A percentile compares a stretch with the other conserved stretches of the same genome.
Conservation (phyloP, 1,284 basidiomycete species). For the Leccinum subrobustum region DNA sequence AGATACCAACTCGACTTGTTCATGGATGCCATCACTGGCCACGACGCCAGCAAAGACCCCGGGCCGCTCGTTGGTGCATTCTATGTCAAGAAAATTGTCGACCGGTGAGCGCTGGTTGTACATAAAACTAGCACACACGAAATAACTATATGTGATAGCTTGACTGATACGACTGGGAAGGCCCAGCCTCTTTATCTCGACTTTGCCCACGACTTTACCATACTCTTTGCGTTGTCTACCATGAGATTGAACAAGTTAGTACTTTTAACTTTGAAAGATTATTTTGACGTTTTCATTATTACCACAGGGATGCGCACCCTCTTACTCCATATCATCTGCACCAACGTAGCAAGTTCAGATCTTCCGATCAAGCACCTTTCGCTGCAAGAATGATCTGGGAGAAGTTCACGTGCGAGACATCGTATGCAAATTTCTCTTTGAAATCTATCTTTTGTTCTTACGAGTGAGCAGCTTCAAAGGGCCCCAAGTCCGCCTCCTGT, state of each 20-base stretch:
- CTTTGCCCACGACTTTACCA: constrained; percentile 46
- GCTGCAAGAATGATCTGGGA: constrained; percentile 49
- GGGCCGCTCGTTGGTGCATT: constrained; percentile 42
- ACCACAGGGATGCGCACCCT: constrained; percentile 33
- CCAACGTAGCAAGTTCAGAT: constrained; percentile 38
- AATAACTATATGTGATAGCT: constrained; percentile 20
- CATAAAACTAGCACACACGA: background rate
- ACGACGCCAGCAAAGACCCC: constrained; percentile 37
- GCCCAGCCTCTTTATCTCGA: constrained; percentile 42
- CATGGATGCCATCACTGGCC: constrained; percentile 42
- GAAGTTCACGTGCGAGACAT: constrained; percentile 41
- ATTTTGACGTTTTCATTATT: background rate
- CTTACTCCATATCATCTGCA: constrained; percentile 33
- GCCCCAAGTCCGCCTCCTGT: constrained; percentile 43
- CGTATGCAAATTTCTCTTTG: constrained; percentile 20
- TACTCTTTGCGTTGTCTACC: constrained; percentile 44
- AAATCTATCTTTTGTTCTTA: background rate
- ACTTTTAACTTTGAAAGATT: background rate
- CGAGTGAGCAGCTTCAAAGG: constrained; percentile 17
- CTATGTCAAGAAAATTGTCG: constrained; percentile 34
- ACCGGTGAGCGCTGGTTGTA: constrained; percentile 26
- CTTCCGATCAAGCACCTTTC: constrained; percentile 43
- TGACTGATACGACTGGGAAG: constrained; percentile 35
- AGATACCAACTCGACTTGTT: constrained; percentile 44
- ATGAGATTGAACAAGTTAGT: constrained; percentile 42